These are phyloP conservation scores for Debaryomycetaceae sp. DNA, from an alignment of 1,139 yeast species.

Conservation along the genomic window DNA sequence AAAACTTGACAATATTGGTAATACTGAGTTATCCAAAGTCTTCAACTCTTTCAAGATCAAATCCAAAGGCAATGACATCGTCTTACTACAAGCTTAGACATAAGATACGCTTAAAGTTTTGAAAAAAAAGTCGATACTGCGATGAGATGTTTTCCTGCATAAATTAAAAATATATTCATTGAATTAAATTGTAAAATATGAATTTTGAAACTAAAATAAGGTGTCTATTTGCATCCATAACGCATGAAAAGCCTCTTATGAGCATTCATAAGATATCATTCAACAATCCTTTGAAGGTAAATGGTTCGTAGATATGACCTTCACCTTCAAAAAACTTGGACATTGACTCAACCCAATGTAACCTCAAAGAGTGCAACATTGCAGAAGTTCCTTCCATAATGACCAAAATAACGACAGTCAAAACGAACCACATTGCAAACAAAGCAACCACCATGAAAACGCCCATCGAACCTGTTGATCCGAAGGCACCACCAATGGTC, in stretches of 20 bases:
- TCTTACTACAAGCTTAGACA: background rate
- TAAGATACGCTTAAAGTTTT: background rate
- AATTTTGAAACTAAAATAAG: background rate
- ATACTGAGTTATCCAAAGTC: conserved; percentile 29
- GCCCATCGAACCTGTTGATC: conserved; percentile 48
- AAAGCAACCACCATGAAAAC: conserved; percentile 52
- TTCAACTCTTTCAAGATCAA: conserved; percentile 34
- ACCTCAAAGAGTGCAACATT: conserved; percentile 78
- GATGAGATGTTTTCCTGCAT: background rate
- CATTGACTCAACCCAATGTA: conserved; percentile 89
- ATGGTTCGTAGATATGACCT: conserved; percentile 69
- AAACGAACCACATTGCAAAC: conserved; percentile 76
- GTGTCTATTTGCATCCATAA: background rate
- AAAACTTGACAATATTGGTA: conserved; percentile 31
- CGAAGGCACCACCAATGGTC: conserved; percentile 63
- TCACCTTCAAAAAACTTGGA: conserved; percentile 83
- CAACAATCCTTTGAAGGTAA: conserved; percentile 47
- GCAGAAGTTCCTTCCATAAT: conserved; percentile 88
- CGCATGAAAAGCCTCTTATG: background rate
- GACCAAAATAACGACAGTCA: conserved; percentile 71
- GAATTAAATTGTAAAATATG: background rate
- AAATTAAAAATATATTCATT: background rate
- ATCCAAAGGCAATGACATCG: conserved; percentile 33
- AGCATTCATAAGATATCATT: conserved; percentile 21
- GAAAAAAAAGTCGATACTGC: background rate